Evolutionary conservation across 1,284 basidiomycete species (phyloP), one percentile per base, ranked within the genome.

Genomic region (Sanguinoderma infundibulare): DNA sequence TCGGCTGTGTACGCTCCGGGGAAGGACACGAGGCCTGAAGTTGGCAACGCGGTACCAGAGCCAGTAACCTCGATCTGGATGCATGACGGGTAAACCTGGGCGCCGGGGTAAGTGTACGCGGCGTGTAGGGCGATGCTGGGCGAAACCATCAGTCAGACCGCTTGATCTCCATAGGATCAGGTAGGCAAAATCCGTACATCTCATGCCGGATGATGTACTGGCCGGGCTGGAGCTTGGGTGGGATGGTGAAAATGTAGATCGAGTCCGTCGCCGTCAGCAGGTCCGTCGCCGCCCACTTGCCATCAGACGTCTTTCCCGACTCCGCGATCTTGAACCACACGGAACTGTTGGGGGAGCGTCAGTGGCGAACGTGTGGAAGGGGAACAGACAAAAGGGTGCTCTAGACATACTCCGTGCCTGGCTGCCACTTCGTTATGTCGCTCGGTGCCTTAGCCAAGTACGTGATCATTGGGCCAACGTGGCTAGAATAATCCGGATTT

Each of bases 181-280:
- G 10, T 34, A 47, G 14, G n/a, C 5, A 22, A 14, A 12, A 8
- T 5, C 47, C 67, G 32, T 28, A 80, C 78, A 82, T 81, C 64
- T 83, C 82, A 63, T 84, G 81, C 22, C 81, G 75, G 51, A 83
- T 75, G 67, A 83, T 77, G 64, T 83, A 83, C 68, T 83, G 81
- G 2, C 81, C 81, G 10, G 81, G 60, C 58, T 76, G 72, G 36
- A 83, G 71, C 49, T 75, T 80, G 3, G 75, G 67, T 8, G 81
- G 82, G 60, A 83, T 78, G 5, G 76, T 81, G 67, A 83, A 78
- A 0, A 77, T 79, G 64, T 80, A 83, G 59, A 81, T 73, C 53
- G 74, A 75, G 51, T 81, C 73, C 34, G 72, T 69, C 1, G 75
- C 78, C 20, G 73, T 71, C 15, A 83, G 73, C 7, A 77, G 56